Evolutionary conservation across 2,329 filamentous ascomycete genomes (phyloP), one percentile per base, ranked within the genome.

Genomic region (Trichoderma sp.): DNA sequence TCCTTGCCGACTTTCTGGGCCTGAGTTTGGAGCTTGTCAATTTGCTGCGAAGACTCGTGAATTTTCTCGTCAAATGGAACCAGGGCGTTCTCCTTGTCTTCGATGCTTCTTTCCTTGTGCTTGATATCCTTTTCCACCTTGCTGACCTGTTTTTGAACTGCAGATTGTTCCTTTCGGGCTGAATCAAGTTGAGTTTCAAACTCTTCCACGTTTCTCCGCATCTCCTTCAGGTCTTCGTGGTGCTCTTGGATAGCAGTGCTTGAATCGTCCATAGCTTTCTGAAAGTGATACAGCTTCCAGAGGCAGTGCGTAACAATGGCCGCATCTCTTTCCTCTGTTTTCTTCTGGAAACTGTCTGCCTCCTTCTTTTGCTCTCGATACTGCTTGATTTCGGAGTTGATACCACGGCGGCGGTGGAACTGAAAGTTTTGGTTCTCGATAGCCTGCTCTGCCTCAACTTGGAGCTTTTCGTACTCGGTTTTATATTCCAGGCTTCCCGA

Each of bases 351-450:
- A 79, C 93, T 96, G 79, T 99, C 97, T 6, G 96, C 96, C 82
- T 98, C 97, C 79, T 92, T 92, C 86, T 98, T 98, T 84, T 98
- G 96, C 83, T 98, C 95, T 81, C 97, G 94, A 81, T 98, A 99
- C 81, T 98, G 95, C 83, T 97, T 98, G 83, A 99, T 97, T 85
- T 99, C 97, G 3, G 95, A 96, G 83, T 98, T 98, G 85, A 99
- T 98, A 65, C 94, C 95, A 79, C 97, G 92, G 41, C 97, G 94
- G 77, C 95, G 91, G 81, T 97, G 93, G 9, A 98, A 91, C 82
- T 97, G 95, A 79, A 95, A 94, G 62, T 92, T 94, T 78, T 97
- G 94, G 78, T 97, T 94, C 80, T 98, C 96, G 1, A 93, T 91
- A 6, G 96, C 95, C 80, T 95, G 92, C 78, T 98, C 95, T 5